Evolutionary conservation across 2,329 filamentous ascomycete genomes (phyloP).

Genomic region (Fusarium falciforme): DNA sequence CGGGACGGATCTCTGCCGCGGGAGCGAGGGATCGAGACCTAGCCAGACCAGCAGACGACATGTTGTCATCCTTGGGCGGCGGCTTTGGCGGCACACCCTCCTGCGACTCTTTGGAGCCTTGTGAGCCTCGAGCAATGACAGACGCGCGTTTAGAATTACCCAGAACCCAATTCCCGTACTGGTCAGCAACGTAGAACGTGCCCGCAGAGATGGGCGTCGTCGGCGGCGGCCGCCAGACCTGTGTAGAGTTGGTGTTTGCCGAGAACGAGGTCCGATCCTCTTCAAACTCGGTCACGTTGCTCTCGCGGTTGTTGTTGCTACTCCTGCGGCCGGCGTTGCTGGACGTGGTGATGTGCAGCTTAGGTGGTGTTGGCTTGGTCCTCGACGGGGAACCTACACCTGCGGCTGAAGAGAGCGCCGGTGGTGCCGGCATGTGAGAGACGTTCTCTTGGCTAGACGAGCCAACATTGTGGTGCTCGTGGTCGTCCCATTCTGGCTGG

Average conservation of each 20-base stretch:
- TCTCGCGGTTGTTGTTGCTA: slow-evolving; percentile 48
- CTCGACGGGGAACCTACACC: slow-evolving; percentile 24
- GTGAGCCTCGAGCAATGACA: slow-evolving; percentile 39
- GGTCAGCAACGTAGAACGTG: slow-evolving; percentile 63
- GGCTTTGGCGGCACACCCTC: slow-evolving; percentile 13
- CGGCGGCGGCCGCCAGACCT: slow-evolving; percentile 64
- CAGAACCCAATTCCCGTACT: slow-evolving; percentile 65
- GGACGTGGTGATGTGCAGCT: slow-evolving; percentile 45
- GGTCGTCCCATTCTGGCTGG: slow-evolving; percentile 23
- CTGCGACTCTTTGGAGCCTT: slow-evolving; percentile 26
- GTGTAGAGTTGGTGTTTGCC: slow-evolving; percentile 48
- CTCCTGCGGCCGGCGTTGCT: slow-evolving; percentile 1
- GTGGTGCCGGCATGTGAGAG: slow-evolving; percentile 21
- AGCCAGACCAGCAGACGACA: slow-evolving; percentile 2
- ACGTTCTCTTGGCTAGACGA: slow-evolving; percentile 7
- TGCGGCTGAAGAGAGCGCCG: slow-evolving; percentile 15
- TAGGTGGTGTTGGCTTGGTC: slow-evolving; percentile 38
- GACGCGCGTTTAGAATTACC: slow-evolving; percentile 50
- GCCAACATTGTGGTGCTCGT: slow-evolving; percentile 15
- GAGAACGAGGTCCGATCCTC: slow-evolving; percentile 56
- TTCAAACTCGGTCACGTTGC: slow-evolving; percentile 65
- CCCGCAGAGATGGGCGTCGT: slow-evolving; percentile 58
- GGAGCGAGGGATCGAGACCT: slow-evolving; percentile 35
- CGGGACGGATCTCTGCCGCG: slow-evolving; percentile 47
- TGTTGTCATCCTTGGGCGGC: slow-evolving; percentile 38